These are phyloP conservation scores for Mycena venus DNA, from an alignment of 768 basidiomycete genomes.

Conservation along the genomic window DNA sequence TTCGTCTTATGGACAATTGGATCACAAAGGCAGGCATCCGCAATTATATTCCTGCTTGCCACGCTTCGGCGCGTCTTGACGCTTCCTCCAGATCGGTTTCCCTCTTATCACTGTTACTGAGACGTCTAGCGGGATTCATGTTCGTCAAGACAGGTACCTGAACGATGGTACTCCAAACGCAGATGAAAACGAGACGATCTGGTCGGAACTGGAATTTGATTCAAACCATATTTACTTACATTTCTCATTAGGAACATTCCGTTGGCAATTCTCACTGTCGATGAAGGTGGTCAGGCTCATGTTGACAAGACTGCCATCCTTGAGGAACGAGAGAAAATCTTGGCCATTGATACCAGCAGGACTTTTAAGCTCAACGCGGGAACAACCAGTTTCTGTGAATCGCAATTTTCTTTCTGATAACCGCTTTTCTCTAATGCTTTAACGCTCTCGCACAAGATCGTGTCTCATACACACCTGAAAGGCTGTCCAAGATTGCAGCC, in stretches of 20 bases:
- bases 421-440: background rate
- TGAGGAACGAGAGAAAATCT: conserved; percentile 73
- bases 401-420: background rate
- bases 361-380: conserved; percentile 93
- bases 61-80: conserved; percentile 37
- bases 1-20: conserved; percentile 92
- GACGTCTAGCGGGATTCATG: conserved; percentile 73
- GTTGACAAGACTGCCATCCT: conserved; percentile 78
- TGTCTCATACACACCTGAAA: conserved; percentile 86
- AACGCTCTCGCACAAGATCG: conserved; percentile 80
- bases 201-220: conserved; percentile 57
- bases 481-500: conserved; percentile 81
- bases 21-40: conserved; percentile 76
- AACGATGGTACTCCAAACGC: conserved; percentile 83
- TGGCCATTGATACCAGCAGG: conserved; percentile 78
- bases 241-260: conserved; percentile 77
- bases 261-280: conserved; percentile 76
- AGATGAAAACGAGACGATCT: conserved; percentile 89
- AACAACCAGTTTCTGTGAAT: conserved; percentile 86
- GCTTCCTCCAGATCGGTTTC: conserved; percentile 66
- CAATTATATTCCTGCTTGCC: conserved; percentile 29
- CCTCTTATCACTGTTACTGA: conserved; percentile 94
- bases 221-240: background rate
- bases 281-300: conserved; percentile 65
- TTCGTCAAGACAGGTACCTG: conserved; percentile 94